Percentiles rank a stretch among this genome's conserved stretches.
Conservation (phyloP, 805 yeast genomes). For the Barnettozyma siamensis region DNA sequence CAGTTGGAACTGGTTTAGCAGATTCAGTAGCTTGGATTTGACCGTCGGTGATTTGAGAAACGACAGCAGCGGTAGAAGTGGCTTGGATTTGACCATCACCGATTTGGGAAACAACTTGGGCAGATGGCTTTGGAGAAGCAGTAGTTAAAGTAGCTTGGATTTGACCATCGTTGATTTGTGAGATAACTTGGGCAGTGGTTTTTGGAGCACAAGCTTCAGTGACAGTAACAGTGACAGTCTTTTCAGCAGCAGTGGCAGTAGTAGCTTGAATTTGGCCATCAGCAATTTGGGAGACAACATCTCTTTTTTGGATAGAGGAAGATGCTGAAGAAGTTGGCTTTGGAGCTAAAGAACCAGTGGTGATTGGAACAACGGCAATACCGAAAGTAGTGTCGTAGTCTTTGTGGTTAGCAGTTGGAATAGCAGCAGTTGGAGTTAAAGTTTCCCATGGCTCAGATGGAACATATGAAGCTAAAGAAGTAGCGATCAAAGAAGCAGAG, state of each 20-base stretch:
- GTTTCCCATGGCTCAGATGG: conserved; percentile 69
- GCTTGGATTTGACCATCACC: conserved; percentile 6
- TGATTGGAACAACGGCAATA: conserved; percentile 54
- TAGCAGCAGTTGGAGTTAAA: conserved; percentile 55
- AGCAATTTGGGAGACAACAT: conserved; percentile 22
- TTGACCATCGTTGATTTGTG: conserved; percentile 6
- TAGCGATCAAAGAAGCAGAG: conserved; percentile 35
- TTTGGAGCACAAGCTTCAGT: conserved; percentile 2
- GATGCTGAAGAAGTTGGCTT: conserved; percentile 26
- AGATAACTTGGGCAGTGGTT: conserved; percentile 1
- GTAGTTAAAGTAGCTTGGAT: conserved; percentile 4
- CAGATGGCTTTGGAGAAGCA: conserved; percentile 2
- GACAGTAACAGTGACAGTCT: conserved; percentile 1
- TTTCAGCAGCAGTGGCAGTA: conserved; percentile 12
- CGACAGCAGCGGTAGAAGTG: conserved; percentile 2
- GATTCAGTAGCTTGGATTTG: conserved; percentile 15
- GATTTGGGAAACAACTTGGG: conserved; percentile 3
- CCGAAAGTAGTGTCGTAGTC: conserved; percentile 57
- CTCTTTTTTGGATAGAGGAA: conserved; percentile 16
- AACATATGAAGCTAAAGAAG: conserved; percentile 53
- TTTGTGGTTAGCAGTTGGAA: conserved; percentile 49
- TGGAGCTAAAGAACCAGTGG: conserved; percentile 22
- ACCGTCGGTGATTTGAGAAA: conserved; percentile 8
- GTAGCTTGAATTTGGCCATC: conserved; percentile 31
- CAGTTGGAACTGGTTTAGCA: conserved; percentile 25